Conservation (phyloP, 768 basidiomycete genomes). For the Pholiota microspora region DNA sequence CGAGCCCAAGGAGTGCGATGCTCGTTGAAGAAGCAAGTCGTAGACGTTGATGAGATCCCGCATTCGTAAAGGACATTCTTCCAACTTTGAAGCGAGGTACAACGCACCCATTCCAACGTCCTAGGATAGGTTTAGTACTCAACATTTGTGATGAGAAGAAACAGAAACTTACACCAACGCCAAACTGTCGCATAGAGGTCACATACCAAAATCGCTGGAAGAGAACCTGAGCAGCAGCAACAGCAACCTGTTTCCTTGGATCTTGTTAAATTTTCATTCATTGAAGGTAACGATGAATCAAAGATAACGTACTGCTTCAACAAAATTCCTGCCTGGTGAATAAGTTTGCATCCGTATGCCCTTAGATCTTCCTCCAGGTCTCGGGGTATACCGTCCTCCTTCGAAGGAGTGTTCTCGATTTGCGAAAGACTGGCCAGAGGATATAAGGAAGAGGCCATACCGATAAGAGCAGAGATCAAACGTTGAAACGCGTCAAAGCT, state of each 20-base stretch:
- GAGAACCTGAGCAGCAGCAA: slow-evolving; percentile 93
- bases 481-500: not conserved
- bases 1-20: slow-evolving; percentile 46
- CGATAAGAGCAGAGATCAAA: not conserved
- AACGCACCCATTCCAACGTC: slow-evolving; percentile 89
- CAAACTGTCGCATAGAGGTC: slow-evolving; percentile 91
- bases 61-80: slow-evolving; percentile 89
- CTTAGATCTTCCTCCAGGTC: slow-evolving; percentile 88
- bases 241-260: slow-evolving; percentile 89
- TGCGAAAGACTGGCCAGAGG: slow-evolving; percentile 84
- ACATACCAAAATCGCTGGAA: slow-evolving; percentile 98
- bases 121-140: slow-evolving; percentile 35
- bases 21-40: slow-evolving; percentile 82
- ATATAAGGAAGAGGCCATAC: slow-evolving; percentile 56
- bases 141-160: not conserved
- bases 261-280: not conserved
- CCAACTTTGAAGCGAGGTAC: slow-evolving; percentile 86
- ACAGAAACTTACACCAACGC: slow-evolving; percentile 70
- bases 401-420: slow-evolving; percentile 76
- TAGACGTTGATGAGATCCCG: slow-evolving; percentile 95
- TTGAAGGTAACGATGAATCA: slow-evolving; percentile 2
- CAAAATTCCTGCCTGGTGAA: slow-evolving; percentile 91
- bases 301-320: slow-evolving; percentile 73
- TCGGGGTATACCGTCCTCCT: slow-evolving; percentile 74
- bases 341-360: slow-evolving; percentile 89